A percentile compares a stretch with the other conserved stretches of the same genome.
phyloP scores from a whole-genome alignment of 2,329 filamentous ascomycete species.

The Apiospora marii region DNA sequence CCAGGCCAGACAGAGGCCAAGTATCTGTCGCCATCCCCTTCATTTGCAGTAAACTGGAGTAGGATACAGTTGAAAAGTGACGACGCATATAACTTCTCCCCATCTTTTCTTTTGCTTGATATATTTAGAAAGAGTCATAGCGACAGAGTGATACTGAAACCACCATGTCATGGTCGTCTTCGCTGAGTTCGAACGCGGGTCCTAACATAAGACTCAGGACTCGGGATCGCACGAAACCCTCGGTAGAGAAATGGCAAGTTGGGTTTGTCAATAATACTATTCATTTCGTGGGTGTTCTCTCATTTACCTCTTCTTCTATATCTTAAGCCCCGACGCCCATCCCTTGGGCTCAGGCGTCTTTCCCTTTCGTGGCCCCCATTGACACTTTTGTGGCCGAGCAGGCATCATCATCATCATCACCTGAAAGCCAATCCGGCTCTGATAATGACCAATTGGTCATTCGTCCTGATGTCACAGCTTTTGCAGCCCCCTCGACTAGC shows the following conservation, averaged over 20 bases:
- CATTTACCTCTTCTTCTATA: not conserved
- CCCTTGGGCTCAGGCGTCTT: too few relatives aligned
- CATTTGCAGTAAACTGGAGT: not conserved
- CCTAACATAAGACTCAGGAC: conserved; percentile 8
- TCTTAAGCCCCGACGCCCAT: not conserved
- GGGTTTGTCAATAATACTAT: not conserved
- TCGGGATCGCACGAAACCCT: not conserved
- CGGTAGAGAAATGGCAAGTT: not conserved
- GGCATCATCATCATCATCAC: not conserved
- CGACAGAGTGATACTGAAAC: not conserved
- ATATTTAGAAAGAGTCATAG: not conserved
- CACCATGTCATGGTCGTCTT: conserved; percentile 8
- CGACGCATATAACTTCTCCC: too few relatives aligned
- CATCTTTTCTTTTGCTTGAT: not conserved
- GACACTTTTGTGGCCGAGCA: not conserved
- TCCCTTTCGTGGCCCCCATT: not conserved
- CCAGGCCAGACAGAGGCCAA: not conserved
- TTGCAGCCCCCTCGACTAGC: not conserved
- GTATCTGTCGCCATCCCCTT: not conserved
- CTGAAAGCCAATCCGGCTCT: not conserved
- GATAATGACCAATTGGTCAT: not conserved
- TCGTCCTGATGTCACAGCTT: conserved; percentile 2
- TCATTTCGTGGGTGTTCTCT: not conserved
- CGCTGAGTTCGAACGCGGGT: not conserved
- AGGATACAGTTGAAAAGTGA: not conserved